phyloP scores from a whole-genome alignment of 352 stramenopile species.

The Phytopythium kandeliae region DNA sequence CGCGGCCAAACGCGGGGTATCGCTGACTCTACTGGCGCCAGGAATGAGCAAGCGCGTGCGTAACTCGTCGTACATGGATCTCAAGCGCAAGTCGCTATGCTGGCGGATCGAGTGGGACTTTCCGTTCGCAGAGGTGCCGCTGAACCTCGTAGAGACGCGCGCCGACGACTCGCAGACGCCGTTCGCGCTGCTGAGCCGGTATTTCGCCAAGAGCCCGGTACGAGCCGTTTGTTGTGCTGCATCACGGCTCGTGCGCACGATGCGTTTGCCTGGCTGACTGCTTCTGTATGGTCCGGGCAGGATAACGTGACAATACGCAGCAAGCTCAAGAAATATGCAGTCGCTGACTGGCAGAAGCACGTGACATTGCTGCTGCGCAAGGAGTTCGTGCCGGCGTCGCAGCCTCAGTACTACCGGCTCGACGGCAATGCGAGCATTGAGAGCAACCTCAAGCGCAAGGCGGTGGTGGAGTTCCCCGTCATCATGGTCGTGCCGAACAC shows the following conservation, averaged over 20 bases:
- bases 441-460: conserved; percentile 74
- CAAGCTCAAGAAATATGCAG: conserved; percentile 68
- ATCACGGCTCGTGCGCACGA: too few relatives aligned
- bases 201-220: conserved; percentile 53
- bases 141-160: conserved; percentile 45
- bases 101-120: conserved; percentile 83
- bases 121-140: conserved; percentile 32
- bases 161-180: conserved; percentile 48
- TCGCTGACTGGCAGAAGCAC: conserved; percentile 43
- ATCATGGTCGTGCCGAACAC: conserved; percentile 44
- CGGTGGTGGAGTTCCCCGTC: conserved; percentile 75
- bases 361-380: conserved; percentile 65
- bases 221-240: conserved; percentile 1
- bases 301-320: conserved; percentile 61
- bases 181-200: conserved; percentile 52
- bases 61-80: conserved; percentile 77
- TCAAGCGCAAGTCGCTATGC: conserved; percentile 46
- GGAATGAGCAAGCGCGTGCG: conserved; percentile 76
- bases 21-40: conserved; percentile 60
- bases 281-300: conserved; percentile 14
- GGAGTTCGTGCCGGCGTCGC: conserved; percentile 64
- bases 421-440: conserved; percentile 54
- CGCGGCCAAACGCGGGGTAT: conserved; percentile 57
- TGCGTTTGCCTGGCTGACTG: not conserved
- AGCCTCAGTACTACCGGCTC: conserved; percentile 69